These are phyloP conservation scores for Fusarium concolor DNA, from an alignment of 2,329 filamentous ascomycete species.

Conservation along the genomic window DNA sequence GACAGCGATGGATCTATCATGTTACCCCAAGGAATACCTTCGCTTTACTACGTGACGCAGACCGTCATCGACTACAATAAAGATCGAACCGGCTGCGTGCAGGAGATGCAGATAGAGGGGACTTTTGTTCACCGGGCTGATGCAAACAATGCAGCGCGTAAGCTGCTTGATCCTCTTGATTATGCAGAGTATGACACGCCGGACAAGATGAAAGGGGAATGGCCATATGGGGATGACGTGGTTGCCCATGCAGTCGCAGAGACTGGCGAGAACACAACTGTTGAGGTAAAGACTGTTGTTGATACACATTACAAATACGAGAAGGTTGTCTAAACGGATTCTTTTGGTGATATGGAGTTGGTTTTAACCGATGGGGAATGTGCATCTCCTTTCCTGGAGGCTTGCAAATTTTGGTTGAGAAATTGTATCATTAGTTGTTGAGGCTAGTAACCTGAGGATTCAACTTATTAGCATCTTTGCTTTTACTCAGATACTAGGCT, in stretches of 20 bases:
- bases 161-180: slow-evolving; percentile 46
- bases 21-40: slow-evolving; percentile 43
- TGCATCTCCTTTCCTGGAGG: background rate
- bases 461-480: background rate
- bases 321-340: background rate
- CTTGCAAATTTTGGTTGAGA: background rate
- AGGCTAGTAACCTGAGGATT: background rate
- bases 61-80: slow-evolving; percentile 56
- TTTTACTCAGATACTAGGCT: background rate
- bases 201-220: slow-evolving; percentile 47
- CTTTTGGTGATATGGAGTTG: too few species aligned
- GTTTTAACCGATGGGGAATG: background rate
- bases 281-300: background rate
- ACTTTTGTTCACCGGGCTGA: slow-evolving; percentile 50
- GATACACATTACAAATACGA: background rate
- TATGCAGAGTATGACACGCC: slow-evolving; percentile 53
- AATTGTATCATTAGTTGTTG: background rate
- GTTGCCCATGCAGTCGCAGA: slow-evolving; percentile 57
- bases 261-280: slow-evolving; percentile 53
- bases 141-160: slow-evolving; percentile 51
- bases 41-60: slow-evolving; percentile 57
- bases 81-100: slow-evolving; percentile 50
- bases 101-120: slow-evolving; percentile 55
- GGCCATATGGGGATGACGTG: slow-evolving; percentile 60
- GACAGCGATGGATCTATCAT: slow-evolving; percentile 32